These are phyloP conservation scores for Phytophthora constricta DNA, from an alignment of 352 stramenopile genomes.

Conservation along the genomic window DNA sequence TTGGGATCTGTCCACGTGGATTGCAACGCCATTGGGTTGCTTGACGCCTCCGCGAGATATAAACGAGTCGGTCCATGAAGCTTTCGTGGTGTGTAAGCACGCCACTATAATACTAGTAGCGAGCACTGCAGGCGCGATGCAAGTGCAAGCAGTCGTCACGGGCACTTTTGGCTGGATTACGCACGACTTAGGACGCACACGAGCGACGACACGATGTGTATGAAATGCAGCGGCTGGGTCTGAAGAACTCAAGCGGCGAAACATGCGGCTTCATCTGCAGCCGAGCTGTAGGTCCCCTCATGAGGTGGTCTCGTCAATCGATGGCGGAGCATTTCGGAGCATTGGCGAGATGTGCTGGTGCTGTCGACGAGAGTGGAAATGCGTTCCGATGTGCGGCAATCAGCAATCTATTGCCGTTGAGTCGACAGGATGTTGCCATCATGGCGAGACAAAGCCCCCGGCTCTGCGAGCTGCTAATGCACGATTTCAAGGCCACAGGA, in stretches of 20 bases:
- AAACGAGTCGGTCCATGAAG: conserved; percentile 20
- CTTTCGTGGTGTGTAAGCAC: not conserved
- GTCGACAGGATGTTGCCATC: conserved; percentile 24
- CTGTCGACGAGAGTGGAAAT: conserved; percentile 8
- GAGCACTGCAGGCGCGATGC: not conserved
- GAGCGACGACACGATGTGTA: conserved; percentile 33
- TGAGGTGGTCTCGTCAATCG: not conserved
- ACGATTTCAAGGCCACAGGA: conserved; percentile 21
- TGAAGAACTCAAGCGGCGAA: conserved; percentile 19
- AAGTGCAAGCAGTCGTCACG: conserved; percentile 4
- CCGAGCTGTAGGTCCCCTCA: no score
- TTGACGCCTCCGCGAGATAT: conserved; percentile 30
- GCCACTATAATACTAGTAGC: not conserved
- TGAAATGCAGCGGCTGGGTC: conserved; percentile 31
- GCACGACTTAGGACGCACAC: not conserved
- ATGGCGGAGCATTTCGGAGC: not conserved
- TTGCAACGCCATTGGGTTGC: conserved; percentile 23
- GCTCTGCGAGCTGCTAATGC: conserved; percentile 18
- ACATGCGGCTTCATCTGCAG: conserved; percentile 12
- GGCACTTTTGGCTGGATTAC: conserved; percentile 3
- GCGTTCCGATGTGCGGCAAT: conserved; percentile 11
- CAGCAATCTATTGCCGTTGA: conserved; percentile 32
- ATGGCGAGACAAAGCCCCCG: conserved; percentile 10
- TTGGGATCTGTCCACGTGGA: conserved; percentile 26
- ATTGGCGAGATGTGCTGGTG: not conserved